These are phyloP conservation scores for Sarocladium brachiariae DNA, from an alignment of 2,329 filamentous ascomycete genomes.

Conservation along the genomic window DNA sequence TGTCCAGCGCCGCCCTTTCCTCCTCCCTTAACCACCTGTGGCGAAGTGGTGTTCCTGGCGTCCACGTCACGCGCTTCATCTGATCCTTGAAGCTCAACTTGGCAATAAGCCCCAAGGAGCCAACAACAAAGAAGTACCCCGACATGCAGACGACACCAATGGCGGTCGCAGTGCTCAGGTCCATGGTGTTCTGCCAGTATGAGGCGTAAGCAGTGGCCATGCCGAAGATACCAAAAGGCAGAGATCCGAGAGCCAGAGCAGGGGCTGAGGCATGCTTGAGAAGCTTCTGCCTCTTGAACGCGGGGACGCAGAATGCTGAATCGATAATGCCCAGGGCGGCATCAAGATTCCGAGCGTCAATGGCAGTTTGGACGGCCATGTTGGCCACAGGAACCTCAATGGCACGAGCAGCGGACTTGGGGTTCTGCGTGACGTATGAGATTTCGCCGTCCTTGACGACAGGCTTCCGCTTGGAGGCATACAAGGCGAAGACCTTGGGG, in stretches of 20 bases:
- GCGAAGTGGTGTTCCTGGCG: slow-evolving; percentile 70
- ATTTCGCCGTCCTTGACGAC: slow-evolving; percentile 51
- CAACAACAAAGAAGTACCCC: slow-evolving; percentile 76
- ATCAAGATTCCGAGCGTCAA: slow-evolving; percentile 69
- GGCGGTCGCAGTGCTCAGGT: slow-evolving; percentile 64
- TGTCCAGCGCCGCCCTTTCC: slow-evolving; percentile 80
- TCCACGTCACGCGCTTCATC: slow-evolving; percentile 90
- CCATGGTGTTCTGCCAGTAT: slow-evolving; percentile 61
- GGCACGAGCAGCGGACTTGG: slow-evolving; percentile 62
- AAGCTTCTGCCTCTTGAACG: slow-evolving; percentile 62
- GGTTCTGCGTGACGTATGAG: slow-evolving; percentile 55
- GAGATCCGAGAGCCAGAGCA: slow-evolving; percentile 45
- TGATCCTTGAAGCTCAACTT: slow-evolving; percentile 87
- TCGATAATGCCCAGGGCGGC: slow-evolving; percentile 72
- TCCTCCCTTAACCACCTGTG: slow-evolving; percentile 85
- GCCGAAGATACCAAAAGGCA: slow-evolving; percentile 63
- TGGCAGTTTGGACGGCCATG: slow-evolving; percentile 69
- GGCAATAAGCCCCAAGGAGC: slow-evolving; percentile 75
- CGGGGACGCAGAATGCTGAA: slow-evolving; percentile 57
- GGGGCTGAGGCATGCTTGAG: slow-evolving; percentile 58
- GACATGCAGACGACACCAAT: slow-evolving; percentile 75
- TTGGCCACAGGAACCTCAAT: slow-evolving; percentile 66
- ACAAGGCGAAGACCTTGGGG: slow-evolving; percentile 73
- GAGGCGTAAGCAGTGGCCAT: slow-evolving; percentile 49
- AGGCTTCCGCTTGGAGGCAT: slow-evolving; percentile 74